Evolutionary conservation across 768 basidiomycete genomes (phyloP).

Genomic region (Leccinum ochraceum): DNA sequence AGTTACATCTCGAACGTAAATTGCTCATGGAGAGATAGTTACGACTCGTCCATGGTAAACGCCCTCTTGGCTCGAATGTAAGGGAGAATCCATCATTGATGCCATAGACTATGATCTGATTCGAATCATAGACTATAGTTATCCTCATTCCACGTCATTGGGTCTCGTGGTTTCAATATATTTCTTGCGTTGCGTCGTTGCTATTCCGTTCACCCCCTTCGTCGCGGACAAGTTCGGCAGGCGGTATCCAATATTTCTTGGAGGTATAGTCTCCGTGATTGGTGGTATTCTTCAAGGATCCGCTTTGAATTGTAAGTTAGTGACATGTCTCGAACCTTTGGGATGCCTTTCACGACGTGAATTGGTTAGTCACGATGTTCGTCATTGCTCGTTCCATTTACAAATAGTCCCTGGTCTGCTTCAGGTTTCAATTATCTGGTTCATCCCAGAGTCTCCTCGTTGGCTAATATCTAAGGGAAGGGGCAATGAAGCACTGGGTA

Average conservation of each 20-base stretch:
- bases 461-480: neutral
- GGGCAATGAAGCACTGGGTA: neutral
- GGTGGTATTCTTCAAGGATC: neutral
- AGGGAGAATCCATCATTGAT: neutral
- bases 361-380: neutral
- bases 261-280: neutral
- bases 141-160: neutral
- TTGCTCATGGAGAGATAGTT: neutral
- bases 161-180: neutral
- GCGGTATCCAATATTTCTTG: neutral
- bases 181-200: neutral
- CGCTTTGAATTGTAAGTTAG: neutral
- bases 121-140: neutral
- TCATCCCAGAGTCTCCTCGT: neutral
- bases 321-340: neutral
- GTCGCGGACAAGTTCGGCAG: neutral
- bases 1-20: conserved; percentile 16
- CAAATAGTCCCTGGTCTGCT: neutral
- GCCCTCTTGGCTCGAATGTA: neutral
- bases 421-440: neutral
- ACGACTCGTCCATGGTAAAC: neutral
- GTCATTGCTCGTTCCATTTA: neutral
- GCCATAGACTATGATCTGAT: neutral
- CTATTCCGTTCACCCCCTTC: neutral
- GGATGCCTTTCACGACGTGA: neutral